These are phyloP conservation scores for Ceratocystis ficicola DNA, from an alignment of 2,329 filamentous ascomycete genomes.

Conservation along the genomic window DNA sequence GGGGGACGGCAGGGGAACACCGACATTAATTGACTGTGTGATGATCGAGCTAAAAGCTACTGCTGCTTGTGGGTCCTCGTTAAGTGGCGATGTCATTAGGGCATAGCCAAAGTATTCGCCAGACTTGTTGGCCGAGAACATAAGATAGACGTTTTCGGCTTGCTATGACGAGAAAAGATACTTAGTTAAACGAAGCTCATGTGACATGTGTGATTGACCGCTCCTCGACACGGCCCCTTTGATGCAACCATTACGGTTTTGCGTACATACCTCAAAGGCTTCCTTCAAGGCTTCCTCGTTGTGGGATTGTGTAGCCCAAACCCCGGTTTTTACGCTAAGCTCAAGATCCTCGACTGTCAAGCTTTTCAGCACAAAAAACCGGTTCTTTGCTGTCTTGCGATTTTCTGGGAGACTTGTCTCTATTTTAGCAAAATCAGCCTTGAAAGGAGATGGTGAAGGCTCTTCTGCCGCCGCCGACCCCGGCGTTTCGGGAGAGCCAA, in stretches of 20 bases:
- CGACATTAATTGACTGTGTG: conserved; percentile 45
- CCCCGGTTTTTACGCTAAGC: conserved; percentile 69
- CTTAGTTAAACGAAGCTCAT: background rate
- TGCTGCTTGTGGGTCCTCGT: conserved; percentile 58
- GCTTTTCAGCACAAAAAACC: conserved; percentile 88
- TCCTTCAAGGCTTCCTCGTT: conserved; percentile 76
- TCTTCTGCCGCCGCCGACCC: background rate
- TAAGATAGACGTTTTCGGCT: conserved; percentile 72
- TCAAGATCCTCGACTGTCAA: conserved; percentile 84
- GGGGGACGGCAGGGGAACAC: conserved; percentile 61
- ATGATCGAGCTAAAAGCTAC: conserved; percentile 57
- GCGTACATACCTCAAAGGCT: conserved; percentile 58
- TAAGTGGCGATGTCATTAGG: conserved; percentile 74
- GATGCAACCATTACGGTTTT: background rate
- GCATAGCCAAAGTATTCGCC: conserved; percentile 96
- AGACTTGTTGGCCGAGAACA: conserved; percentile 95
- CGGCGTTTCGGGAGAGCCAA: background rate
- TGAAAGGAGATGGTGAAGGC: background rate
- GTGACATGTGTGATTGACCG: background rate
- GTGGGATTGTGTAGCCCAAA: conserved; percentile 91
- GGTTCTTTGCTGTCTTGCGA: conserved; percentile 28
- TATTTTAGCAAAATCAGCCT: background rate
- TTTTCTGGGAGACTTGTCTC: background rate
- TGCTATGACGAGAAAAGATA: conserved; percentile 37
- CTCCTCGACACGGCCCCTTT: too few relatives aligned